phyloP scores from a whole-genome alignment of 176 grass and related monocot genomes.

The Oryza glaberrima region DNA sequence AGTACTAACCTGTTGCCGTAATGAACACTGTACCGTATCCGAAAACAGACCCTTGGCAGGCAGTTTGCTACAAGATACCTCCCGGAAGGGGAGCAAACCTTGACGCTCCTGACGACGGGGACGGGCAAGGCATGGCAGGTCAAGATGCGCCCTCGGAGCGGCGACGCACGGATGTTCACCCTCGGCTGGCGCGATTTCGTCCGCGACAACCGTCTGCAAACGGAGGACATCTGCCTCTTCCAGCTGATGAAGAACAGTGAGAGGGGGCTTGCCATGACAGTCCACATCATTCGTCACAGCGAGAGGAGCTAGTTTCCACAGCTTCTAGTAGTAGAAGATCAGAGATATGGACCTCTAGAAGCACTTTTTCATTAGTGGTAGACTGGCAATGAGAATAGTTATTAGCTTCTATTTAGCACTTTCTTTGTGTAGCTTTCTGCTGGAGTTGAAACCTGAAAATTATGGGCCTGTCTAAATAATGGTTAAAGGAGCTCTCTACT shows the following conservation, averaged over 20 bases:
- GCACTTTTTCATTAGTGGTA: background rate
- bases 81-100: background rate
- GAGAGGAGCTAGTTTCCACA: background rate
- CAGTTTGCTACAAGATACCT: background rate
- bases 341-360: background rate
- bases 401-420: background rate
- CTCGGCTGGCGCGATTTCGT: slow-evolving; percentile 32
- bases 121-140: slow-evolving; percentile 20
- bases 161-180: background rate
- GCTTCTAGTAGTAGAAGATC: no score
- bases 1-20: background rate
- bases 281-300: slow-evolving; percentile 31
- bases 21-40: background rate
- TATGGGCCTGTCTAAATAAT: background rate
- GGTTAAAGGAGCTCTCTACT: background rate
- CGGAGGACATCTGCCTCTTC: slow-evolving; percentile 50
- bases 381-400: background rate
- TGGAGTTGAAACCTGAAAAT: background rate
- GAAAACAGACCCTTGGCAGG: background rate
- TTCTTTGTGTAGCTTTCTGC: background rate
- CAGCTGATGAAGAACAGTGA: slow-evolving; percentile 15
- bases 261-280: slow-evolving; percentile 26
- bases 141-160: background rate
- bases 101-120: slow-evolving; percentile 10
- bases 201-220: slow-evolving; percentile 32